A percentile compares a stretch with the other conserved stretches of the same genome.
These are phyloP conservation scores for Ogataea pilisensis DNA, from an alignment of 805 yeast genomes.

Conservation along the genomic window DNA sequence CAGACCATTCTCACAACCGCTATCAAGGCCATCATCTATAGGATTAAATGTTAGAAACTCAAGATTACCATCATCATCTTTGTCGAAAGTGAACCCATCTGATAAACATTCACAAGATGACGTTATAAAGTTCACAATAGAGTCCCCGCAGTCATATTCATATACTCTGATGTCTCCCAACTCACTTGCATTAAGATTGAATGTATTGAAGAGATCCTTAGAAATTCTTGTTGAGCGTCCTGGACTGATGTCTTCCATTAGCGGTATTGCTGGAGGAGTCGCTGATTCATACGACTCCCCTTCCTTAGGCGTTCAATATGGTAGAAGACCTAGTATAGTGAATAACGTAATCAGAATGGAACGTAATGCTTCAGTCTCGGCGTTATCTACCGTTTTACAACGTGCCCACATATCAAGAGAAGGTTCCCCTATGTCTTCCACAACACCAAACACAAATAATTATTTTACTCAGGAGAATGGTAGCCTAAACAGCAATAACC, in stretches of 20 bases:
- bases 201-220: constrained; percentile 69
- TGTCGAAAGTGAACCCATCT: not conserved
- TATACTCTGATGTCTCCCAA: constrained; percentile 80
- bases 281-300: not conserved
- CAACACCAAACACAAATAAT: not conserved
- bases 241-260: constrained; percentile 23
- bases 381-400: constrained; percentile 42
- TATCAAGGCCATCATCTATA: not conserved
- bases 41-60: not conserved
- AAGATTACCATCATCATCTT: not conserved
- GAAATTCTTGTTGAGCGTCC: constrained; percentile 71
- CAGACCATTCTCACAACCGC: not conserved
- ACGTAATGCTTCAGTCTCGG: constrained; percentile 43
- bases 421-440: constrained; percentile 3
- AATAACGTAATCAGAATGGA: constrained; percentile 32
- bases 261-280: constrained; percentile 3
- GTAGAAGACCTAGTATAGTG: constrained; percentile 16
- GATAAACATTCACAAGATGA: constrained; percentile 27
- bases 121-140: constrained; percentile 63
- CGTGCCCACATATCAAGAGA: constrained; percentile 25
- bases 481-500: not conserved
- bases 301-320: not conserved
- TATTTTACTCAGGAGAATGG: not conserved
- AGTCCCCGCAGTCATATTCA: constrained; percentile 80
- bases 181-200: constrained; percentile 69